Evolutionary conservation across 2,329 filamentous ascomycete species (phyloP), one percentile per base, ranked within the genome.

Genomic region (Fusarium pilosicola): DNA sequence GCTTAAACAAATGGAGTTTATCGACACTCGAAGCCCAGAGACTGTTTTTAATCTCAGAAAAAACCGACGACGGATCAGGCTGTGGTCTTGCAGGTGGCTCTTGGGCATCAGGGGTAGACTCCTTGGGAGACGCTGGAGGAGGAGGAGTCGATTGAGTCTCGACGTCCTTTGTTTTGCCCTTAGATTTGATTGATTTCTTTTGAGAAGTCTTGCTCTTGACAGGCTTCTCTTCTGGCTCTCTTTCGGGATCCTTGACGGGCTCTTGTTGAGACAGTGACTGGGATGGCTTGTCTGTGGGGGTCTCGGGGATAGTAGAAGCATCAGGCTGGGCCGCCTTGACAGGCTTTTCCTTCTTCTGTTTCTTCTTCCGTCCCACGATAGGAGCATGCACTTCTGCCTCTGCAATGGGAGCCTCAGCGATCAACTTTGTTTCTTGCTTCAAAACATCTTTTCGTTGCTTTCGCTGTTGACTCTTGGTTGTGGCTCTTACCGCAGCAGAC

Each of bases 301-400:
- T 60, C 28, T 72, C 61, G 20, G 60, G 60, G n/a, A 41, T 20
- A 18, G 70, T 45, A 22, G 65, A 45, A 22, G 71, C 12, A 22
- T 60, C 64, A 39, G 76, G 14, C 22, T 71, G 68, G 18, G 59
- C 11, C 24, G 75, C 60, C 48, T 81, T 81, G 13, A 62, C 39
- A 20, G 81, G 81, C 76, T 89, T 91, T 76, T 92, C 90, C 83
- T 94, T 96, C 86, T 93, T 95, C 80, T 93, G 90, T 84, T 96
- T 96, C 86, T 94, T 96, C 86, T 95, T 95, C 59, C 94, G 89
- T 39, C 93, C 93, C 55, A 94, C 81, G 45, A 97, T 92, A 0
- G 94, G 94, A 13, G 90, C 94, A 74, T 89, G 88, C 73, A 90
- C 88, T 58, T 89, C 85, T 18, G 86, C 81, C 66, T 91, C 90